phyloP scores from a whole-genome alignment of 225 moss, liverwort and hornwort genomes.

The Sphagnum contortum region DNA sequence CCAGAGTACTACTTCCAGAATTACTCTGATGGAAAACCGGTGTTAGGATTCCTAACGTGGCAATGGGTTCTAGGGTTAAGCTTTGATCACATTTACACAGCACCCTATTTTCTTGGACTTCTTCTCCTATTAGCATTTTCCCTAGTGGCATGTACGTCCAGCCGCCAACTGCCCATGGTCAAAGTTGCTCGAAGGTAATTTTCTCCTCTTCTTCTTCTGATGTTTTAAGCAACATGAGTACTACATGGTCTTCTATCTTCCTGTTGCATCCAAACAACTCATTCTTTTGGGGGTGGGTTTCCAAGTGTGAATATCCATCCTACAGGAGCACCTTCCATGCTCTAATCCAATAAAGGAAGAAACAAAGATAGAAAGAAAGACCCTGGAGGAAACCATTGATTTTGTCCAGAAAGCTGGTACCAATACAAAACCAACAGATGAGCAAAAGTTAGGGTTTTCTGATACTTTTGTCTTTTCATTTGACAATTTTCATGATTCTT shows the following conservation, averaged over 20 bases:
- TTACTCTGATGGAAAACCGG: conserved; percentile 69
- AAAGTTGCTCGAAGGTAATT: conserved; percentile 79
- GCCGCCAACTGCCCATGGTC: conserved; percentile 78
- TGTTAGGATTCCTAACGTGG: conserved; percentile 87
- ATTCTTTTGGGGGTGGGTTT: too few relatives aligned
- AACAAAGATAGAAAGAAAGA: too few relatives aligned
- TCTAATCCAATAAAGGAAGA: too few relatives aligned
- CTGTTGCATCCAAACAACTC: too few relatives aligned
- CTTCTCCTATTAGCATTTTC: conserved; percentile 66
- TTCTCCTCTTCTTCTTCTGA: not conserved
- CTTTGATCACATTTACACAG: conserved; percentile 84
- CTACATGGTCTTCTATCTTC: too few relatives aligned
- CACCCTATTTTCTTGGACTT: conserved; percentile 66
- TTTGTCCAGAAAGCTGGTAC: too few relatives aligned
- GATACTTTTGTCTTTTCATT: too few relatives aligned
- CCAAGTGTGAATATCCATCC: not conserved
- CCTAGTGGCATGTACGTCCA: conserved; percentile 78
- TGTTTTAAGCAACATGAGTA: not conserved
- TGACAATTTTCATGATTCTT: too few relatives aligned
- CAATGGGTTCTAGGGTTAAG: conserved; percentile 66
- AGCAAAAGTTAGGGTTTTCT: too few relatives aligned
- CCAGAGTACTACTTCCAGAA: conserved; percentile 75
- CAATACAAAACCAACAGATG: too few relatives aligned
- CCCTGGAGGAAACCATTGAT: too few relatives aligned
- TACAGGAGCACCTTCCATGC: too few relatives aligned